phyloP scores from a whole-genome alignment of 371 early-diverging fungal species.

The Apophysomyces ossiformis region DNA sequence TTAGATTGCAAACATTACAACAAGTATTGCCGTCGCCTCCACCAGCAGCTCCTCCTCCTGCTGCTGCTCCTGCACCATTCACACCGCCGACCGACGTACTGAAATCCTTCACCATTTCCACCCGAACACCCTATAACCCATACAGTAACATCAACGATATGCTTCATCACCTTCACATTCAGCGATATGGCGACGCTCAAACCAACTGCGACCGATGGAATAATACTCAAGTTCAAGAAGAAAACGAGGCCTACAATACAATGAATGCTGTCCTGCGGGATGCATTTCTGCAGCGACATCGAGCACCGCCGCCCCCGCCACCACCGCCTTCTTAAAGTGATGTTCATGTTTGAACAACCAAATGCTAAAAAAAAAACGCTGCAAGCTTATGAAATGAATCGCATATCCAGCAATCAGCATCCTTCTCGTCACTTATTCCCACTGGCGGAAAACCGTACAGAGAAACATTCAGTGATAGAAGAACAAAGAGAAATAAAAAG shows the following conservation, averaged over 20 bases:
- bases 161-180: conserved; percentile 24
- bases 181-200: conserved; percentile 34
- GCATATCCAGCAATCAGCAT: too few species aligned
- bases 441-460: too few species aligned
- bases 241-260: conserved; percentile 13
- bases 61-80: background rate
- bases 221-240: background rate
- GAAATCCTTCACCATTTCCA: conserved; percentile 17
- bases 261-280: conserved; percentile 22
- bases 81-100: background rate
- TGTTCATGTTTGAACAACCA: too few species aligned
- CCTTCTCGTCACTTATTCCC: too few species aligned
- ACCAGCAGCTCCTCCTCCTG: background rate
- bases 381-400: too few species aligned
- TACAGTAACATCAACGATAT: conserved; percentile 29
- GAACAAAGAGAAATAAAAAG: too few species aligned
- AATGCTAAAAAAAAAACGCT: too few species aligned
- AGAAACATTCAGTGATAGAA: too few species aligned
- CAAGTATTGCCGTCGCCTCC: background rate
- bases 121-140: conserved; percentile 8
- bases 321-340: too few species aligned
- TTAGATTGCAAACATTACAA: background rate
- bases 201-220: conserved; percentile 30
- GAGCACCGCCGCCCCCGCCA: background rate
- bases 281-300: conserved; percentile 26